phyloP scores from a whole-genome alignment of 148 eudicot species.

The Camellia lanceoleosa region DNA sequence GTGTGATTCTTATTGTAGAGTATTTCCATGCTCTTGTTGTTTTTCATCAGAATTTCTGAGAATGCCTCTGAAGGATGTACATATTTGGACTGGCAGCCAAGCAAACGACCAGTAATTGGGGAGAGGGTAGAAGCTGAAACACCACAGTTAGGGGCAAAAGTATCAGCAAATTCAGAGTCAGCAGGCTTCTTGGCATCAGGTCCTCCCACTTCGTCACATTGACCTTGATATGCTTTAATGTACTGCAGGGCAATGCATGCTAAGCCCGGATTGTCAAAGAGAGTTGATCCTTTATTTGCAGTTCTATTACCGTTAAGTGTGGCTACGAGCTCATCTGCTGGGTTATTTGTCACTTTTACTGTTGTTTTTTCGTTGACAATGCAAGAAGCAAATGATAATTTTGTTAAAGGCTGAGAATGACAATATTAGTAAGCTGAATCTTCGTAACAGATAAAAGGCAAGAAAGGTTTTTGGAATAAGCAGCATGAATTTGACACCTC shows the following conservation, averaged over 20 bases:
- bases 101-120: slow-evolving; percentile 77
- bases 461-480: neutral
- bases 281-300: slow-evolving; percentile 49
- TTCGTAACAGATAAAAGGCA: neutral
- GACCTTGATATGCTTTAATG: slow-evolving; percentile 81
- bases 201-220: slow-evolving; percentile 69
- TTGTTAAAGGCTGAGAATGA: slow-evolving; percentile 9
- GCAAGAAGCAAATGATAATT: neutral
- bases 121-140: slow-evolving; percentile 54
- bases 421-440: slow-evolving; percentile 3
- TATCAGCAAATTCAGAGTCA: slow-evolving; percentile 62
- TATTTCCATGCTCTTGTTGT: slow-evolving; percentile 62
- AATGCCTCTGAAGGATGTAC: slow-evolving; percentile 58
- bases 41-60: slow-evolving; percentile 57
- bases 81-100: slow-evolving; percentile 83
- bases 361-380: slow-evolving; percentile 17
- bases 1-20: slow-evolving; percentile 74
- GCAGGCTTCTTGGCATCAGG: slow-evolving; percentile 60
- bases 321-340: slow-evolving; percentile 82
- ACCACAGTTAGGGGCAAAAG: slow-evolving; percentile 81
- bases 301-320: slow-evolving; percentile 67
- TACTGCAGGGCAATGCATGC: slow-evolving; percentile 92
- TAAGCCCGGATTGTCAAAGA: slow-evolving; percentile 71
- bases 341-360: slow-evolving; percentile 77
- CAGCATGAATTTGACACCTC: neutral